Evolutionary conservation across 768 basidiomycete species (phyloP).

Genomic region (Xerocomellus dryophilus): DNA sequence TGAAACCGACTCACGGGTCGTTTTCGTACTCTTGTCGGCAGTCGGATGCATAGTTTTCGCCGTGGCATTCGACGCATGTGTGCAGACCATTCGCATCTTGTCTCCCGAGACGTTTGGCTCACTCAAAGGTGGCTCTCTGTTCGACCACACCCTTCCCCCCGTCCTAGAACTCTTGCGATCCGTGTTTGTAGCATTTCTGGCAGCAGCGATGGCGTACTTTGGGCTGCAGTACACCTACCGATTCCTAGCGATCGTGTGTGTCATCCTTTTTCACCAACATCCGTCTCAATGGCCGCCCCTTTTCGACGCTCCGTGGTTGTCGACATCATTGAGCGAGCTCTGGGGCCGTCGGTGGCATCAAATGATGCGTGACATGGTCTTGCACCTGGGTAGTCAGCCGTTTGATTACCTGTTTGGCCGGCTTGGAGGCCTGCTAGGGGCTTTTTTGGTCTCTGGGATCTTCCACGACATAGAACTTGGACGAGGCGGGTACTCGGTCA

Average conservation of each 20-base stretch:
- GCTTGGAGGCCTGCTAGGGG: constrained; percentile 49
- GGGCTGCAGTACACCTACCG: constrained; percentile 45
- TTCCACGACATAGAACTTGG: constrained; percentile 56
- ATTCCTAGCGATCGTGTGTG: constrained; percentile 40
- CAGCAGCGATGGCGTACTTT: constrained; percentile 44
- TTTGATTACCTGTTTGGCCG: constrained; percentile 45
- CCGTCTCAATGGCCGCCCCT: constrained; percentile 60
- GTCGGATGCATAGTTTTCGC: background rate
- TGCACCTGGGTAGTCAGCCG: constrained; percentile 47
- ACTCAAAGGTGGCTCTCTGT: constrained; percentile 34
- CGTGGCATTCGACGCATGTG: constrained; percentile 14
- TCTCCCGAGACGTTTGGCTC: constrained; percentile 39
- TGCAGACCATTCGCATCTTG: constrained; percentile 25
- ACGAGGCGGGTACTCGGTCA: constrained; percentile 41
- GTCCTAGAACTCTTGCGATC: constrained; percentile 38
- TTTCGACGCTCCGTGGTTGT: constrained; percentile 55
- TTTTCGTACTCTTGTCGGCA: constrained; percentile 11
- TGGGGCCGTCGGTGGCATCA: constrained; percentile 71
- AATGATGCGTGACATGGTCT: constrained; percentile 53
- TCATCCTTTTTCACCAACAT: constrained; percentile 45
- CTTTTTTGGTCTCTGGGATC: constrained; percentile 55
- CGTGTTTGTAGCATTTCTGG: constrained; percentile 40
- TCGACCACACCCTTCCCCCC: constrained; percentile 31
- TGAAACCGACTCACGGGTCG: constrained; percentile 6
- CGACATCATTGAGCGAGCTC: constrained; percentile 56